phyloP scores from a whole-genome alignment of 495 filamentous ascomycete genomes.

The Podospora tetraspora region DNA sequence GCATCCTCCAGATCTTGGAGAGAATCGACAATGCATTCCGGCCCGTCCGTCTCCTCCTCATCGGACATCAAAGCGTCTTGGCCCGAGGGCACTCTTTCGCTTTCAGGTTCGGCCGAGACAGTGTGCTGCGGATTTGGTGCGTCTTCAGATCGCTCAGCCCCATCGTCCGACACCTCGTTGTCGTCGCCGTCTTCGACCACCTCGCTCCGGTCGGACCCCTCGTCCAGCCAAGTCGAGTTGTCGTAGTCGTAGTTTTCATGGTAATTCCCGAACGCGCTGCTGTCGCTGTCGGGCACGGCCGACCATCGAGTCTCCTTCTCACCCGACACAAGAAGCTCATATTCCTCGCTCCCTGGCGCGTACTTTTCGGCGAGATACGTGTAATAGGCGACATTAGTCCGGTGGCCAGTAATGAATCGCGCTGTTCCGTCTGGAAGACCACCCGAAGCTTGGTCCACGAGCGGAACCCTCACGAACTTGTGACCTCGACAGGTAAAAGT shows the following conservation, averaged over 20 bases:
- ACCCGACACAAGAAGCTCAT: not conserved
- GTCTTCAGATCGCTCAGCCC: not conserved
- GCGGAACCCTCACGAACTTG: not conserved
- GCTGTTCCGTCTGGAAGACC: not conserved
- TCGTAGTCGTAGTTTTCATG: not conserved
- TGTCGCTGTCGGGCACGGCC: not conserved
- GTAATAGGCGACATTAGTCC: not conserved
- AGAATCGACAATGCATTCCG: not conserved
- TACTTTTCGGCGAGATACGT: not conserved
- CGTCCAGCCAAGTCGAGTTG: not conserved
- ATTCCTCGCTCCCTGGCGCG: not conserved
- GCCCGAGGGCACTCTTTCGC: not conserved
- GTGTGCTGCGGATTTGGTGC: not conserved
- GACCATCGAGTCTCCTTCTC: not conserved
- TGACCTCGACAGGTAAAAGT: not conserved
- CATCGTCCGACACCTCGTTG: not conserved
- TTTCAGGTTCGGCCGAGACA: not conserved
- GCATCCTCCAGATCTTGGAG: not conserved
- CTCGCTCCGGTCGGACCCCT: not conserved
- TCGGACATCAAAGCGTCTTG: not conserved
- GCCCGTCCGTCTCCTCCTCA: not conserved
- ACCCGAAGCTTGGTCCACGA: not conserved
- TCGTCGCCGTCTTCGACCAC: not conserved
- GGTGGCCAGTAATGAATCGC: not conserved
- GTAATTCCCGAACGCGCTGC: not conserved